Evolutionary conservation across 106 monocot genomes (phyloP), one percentile per base, ranked within the genome.

Genomic region (Posidonia australis): DNA sequence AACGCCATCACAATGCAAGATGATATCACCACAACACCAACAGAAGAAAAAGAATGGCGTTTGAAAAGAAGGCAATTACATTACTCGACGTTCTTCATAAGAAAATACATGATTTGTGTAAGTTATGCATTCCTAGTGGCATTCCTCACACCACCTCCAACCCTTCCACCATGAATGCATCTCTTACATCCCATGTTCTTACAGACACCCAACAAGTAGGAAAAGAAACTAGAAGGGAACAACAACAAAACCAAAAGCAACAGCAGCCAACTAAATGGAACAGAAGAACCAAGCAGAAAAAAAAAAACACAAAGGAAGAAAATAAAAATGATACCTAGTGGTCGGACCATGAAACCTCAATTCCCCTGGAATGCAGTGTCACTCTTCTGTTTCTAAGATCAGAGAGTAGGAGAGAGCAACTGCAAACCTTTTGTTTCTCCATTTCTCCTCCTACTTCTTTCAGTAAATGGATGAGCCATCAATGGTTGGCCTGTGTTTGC

Each of bases 311-410:
- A 22, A 54, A 19, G 10, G 19, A 54, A 54, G 52, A 18, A n/a
- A n/a, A n/a, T n/a, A n/a, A n/a, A n/a, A n/a, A n/a, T 22, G 53
- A 24, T 24, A 24, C 19, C 36, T 20, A 11, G 24, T 54, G 21
- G 19, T 54, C 53, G 53, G 53, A 54, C 53, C 53, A 22, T 54
- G 21, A 54, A 54, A 16, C 53, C 53, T 54, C 53, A 54, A 54
- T 54, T 54, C 53, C 53, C 53, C 53, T 1, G 53, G 53, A 54
- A 54, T 54, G 53, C 53, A 54, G 53, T 54, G 53, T 22, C 21
- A 54, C 53, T 54, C 53, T 54, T n/a, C 53, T 22, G 53, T 54
- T 11, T 54, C 53, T 22, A 54, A 24, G 22, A 22, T 10, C 19
- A 54, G 19, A 54, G 21, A 19, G 21, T 9, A 22, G 21, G 53